Evolutionary conservation across 164 flowering plant genomes (phyloP), one percentile per base, ranked within the genome.

Genomic region (Platanus orientalis): DNA sequence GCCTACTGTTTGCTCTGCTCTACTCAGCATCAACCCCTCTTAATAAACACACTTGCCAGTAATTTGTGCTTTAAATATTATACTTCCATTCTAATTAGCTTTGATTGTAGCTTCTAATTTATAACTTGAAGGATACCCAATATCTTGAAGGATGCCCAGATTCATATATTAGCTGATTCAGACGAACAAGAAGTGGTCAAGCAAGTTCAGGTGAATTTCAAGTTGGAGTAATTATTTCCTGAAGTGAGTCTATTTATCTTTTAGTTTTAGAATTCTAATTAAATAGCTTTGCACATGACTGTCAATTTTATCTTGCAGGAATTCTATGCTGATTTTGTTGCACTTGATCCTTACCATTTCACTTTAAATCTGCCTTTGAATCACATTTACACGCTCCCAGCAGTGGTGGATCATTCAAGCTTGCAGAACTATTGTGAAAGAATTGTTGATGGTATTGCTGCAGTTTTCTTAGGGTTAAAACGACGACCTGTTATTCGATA

Each of bases 151-250:
- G 90, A 84, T 32, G 82, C 89, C 11, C 95, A 89, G 69, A 78
- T 94, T 76, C 97, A 91, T 76, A 72, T 80, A 53, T 76, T 94
- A 55, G 99, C 99, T 44, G 99, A 91, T 79, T 81, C 97, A 23
- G 99, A 94, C 73, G 99, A 94, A 60, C 93, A 84, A 39, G 99
- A 94, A 81, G 85, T 83, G 66, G 99, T 89, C 42, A 87, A 84
- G 59, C 99, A 94, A 82, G 92, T 94, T 74, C 97, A 91, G 95
- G 97, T 91, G 62, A 54, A 40, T 42, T 24, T 29, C 26, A n/a
- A 10, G 47, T n/a, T 45, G 49, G 50, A 34, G 48, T 7, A 40
- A 39, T 44, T 49, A 13, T 48, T 10, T 57, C 26, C 24, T 40
- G 42, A 27, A 17, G 26, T 20, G 13, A n/a, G 4, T 42, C 36